Evolutionary conservation across 495 filamentous ascomycete genomes (phyloP).

Genomic region (Penicillium riverlandense): DNA sequence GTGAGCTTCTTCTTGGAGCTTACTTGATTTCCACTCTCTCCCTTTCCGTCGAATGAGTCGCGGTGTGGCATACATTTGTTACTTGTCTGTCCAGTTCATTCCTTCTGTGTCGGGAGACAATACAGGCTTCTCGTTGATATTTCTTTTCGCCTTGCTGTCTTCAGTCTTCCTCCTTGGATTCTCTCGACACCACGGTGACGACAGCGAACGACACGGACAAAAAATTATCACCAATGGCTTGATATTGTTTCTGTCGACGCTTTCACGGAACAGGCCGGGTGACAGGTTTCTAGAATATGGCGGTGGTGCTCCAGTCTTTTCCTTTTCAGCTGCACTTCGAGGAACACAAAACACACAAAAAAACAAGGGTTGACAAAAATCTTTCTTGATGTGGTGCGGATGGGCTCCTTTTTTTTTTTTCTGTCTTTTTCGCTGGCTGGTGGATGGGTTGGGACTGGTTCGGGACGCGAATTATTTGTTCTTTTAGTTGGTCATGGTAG

Average conservation of each 20-base stretch:
- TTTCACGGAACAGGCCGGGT: slow-evolving; percentile 7
- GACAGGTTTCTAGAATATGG: not conserved
- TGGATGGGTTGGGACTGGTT: slow-evolving; percentile 2
- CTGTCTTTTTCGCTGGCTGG: slow-evolving; percentile 2
- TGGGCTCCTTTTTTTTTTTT: not conserved
- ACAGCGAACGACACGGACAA: too few relatives aligned
- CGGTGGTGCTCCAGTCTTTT: too few relatives aligned
- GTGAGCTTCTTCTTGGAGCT: too few relatives aligned
- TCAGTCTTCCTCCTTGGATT: too few relatives aligned
- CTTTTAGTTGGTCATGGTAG: slow-evolving; percentile 10
- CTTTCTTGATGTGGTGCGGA: not conserved
- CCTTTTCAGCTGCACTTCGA: slow-evolving; percentile 5
- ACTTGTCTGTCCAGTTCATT: slow-evolving; percentile 11
- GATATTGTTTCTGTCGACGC: too few relatives aligned
- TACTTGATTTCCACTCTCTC: not conserved
- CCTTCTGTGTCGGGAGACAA: slow-evolving; percentile 1
- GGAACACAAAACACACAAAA: slow-evolving; percentile 1
- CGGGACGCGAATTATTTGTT: not conserved
- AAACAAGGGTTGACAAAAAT: slow-evolving; percentile 4
- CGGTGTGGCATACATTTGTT: slow-evolving; percentile 1
- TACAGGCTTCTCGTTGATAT: not conserved
- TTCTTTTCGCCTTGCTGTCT: not conserved
- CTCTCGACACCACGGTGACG: too few relatives aligned
- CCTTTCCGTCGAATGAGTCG: not conserved
- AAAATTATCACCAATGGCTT: not conserved